Evolutionary conservation across 176 grass and related monocot genomes (phyloP).

Genomic region (Tuctoria greenei): DNA sequence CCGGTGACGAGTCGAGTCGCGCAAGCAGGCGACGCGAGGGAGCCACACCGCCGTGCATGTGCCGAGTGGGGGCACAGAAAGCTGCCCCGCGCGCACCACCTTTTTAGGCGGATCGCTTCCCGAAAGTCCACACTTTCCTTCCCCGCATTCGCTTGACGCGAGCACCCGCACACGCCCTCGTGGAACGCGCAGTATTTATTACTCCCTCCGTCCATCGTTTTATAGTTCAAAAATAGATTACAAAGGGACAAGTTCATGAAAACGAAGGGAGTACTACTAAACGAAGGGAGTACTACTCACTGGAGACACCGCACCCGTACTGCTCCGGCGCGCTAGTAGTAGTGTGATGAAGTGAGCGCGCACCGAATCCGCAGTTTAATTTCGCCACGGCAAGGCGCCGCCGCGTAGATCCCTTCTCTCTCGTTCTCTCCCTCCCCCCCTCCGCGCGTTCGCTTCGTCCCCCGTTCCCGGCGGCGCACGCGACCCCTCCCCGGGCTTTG

Average conservation of each 20-base stretch:
- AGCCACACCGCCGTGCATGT: background rate
- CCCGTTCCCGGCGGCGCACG: slow-evolving; percentile 41
- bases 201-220: no score
- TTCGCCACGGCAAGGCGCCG: slow-evolving; percentile 17
- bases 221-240: no score
- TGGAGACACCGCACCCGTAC: no score
- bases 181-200: background rate
- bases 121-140: slow-evolving; percentile 15
- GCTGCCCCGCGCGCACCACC: background rate
- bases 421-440: background rate
- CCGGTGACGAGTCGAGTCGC: background rate
- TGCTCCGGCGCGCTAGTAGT: background rate
- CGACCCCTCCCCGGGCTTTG: background rate
- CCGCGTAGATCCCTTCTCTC: slow-evolving; percentile 27
- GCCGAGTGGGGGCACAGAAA: slow-evolving; percentile 23
- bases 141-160: slow-evolving; percentile 12
- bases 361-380: slow-evolving; percentile 18
- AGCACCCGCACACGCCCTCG: slow-evolving; percentile 3
- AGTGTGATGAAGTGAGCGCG: slow-evolving; percentile 15
- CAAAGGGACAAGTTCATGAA: no score
- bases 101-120: slow-evolving; percentile 41
- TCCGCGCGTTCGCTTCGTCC: background rate
- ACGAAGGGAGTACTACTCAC: no score
- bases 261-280: no score
- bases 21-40: background rate